Conservation (phyloP, 306 rosid species). For the Aeschynomene evenia region DNA sequence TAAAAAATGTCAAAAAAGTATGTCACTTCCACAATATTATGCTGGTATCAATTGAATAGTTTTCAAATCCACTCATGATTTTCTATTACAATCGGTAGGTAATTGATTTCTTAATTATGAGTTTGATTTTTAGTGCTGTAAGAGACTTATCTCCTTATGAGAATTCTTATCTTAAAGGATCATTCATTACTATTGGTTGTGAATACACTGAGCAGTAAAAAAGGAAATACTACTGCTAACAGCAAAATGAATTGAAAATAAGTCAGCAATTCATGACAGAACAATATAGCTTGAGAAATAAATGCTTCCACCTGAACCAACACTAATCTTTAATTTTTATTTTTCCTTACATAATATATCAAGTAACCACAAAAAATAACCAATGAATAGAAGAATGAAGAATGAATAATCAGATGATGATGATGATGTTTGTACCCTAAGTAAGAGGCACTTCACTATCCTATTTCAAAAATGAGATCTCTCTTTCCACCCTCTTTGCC, state of each 20-base stretch:
- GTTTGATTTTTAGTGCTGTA: no score
- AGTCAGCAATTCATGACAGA: conserved; percentile 1
- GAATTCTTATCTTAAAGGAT: no score
- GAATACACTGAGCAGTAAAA: no score
- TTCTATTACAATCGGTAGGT: no score
- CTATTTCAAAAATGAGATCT: conserved; percentile 12
- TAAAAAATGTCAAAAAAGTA: no score
- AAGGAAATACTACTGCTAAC: not conserved
- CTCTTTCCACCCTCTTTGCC: conserved; percentile 54
- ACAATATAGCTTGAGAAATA: not conserved
- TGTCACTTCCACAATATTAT: no score
- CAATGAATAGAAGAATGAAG: not conserved
- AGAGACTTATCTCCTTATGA: no score
- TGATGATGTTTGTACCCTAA: no score
- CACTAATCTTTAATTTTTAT: conserved; percentile 25
- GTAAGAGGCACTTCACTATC: not conserved
- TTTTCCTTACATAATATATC: conserved; percentile 16
- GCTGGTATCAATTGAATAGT: no score
- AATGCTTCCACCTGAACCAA: conserved; percentile 1
- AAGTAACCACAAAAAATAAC: conserved; percentile 1
- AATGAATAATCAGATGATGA: not conserved
- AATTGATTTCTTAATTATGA: no score
- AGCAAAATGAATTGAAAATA: conserved; percentile 11
- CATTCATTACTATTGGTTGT: no score
- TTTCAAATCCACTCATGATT: no score